Evolutionary conservation across 768 basidiomycete species (phyloP), one percentile per base, ranked within the genome.

Genomic region (Russula virescens): DNA sequence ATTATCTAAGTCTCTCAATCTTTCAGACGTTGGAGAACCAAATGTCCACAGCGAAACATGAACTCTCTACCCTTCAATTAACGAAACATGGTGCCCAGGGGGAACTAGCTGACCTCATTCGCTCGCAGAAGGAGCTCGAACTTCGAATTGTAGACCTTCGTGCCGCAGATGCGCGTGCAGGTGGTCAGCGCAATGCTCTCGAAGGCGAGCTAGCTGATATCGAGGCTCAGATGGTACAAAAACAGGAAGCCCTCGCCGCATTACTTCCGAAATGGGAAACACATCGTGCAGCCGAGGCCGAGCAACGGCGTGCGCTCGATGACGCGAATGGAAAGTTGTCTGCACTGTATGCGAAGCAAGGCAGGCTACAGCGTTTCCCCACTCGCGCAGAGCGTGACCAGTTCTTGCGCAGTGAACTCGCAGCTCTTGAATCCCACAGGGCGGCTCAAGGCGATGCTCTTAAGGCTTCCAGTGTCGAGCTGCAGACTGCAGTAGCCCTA

Each of bases 281-380:
- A 19, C 78, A 82, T 21, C 79, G 84, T 43, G 73, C 71, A 2
- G 75, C 70, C 48, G 86, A 82, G 74, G 74, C 71, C 50, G 70
- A 79, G 49, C 84, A 87, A 75, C 82, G 83, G 69, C 81, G 83
- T 52, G 81, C 78, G 28, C 78, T 97, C 66, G 93, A 95, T 64
- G 84, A 87, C 45, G 85, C 86, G 0, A 84, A 82, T 55, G 86
- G 89, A 1, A 81, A 79, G 50, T 75, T 98, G 3, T 79, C 82
- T 0, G 83, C 88, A 0, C 78, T 99, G 1, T 94, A 88, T 70
- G 87, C 89, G 2, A 98, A 98, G 71, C 94, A 93, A 72, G 94
- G 94, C 2, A 88, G 97, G 23, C 79, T 88, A 43, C 84, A 85
- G 55, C 90, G 89, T 69, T 99, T 97, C 77, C 77, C 85, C 23